Evolutionary conservation across 768 basidiomycete genomes (phyloP).

Genomic region (Auricularia auricula-judae): DNA sequence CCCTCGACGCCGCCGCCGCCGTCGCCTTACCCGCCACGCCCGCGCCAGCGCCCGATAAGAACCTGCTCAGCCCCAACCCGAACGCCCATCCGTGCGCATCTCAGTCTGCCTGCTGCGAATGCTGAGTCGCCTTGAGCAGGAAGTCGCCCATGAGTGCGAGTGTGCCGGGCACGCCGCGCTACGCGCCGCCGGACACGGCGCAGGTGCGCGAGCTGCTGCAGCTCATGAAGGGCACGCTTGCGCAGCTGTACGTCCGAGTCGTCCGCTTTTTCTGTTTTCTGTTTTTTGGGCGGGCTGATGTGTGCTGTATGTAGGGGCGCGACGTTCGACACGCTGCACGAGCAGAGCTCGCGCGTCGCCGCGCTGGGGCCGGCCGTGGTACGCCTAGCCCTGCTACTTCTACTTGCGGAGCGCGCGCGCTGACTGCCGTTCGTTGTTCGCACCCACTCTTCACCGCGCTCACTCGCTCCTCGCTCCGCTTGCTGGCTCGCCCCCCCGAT

Average conservation of each 20-base stretch:
- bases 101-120: neutral
- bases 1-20: neutral
- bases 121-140: neutral
- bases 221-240: neutral
- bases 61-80: neutral
- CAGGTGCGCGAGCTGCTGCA: neutral
- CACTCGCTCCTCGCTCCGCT: too few species aligned
- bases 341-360: slow-evolving; percentile 19
- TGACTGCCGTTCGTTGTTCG: neutral
- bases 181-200: neutral
- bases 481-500: too few species aligned
- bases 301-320: slow-evolving; percentile 13
- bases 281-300: neutral
- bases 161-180: neutral
- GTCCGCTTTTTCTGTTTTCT: too few species aligned
- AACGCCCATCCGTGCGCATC: too few species aligned
- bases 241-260: neutral
- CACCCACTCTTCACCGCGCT: too few species aligned
- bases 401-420: neutral
- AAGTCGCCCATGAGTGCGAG: neutral
- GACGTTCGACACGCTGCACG: slow-evolving; percentile 21
- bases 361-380: slow-evolving; percentile 21
- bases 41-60: neutral
- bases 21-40: neutral
- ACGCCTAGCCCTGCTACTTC: neutral